Conservation (phyloP, 139 green algal species). For the Micractinium sp. region DNA sequence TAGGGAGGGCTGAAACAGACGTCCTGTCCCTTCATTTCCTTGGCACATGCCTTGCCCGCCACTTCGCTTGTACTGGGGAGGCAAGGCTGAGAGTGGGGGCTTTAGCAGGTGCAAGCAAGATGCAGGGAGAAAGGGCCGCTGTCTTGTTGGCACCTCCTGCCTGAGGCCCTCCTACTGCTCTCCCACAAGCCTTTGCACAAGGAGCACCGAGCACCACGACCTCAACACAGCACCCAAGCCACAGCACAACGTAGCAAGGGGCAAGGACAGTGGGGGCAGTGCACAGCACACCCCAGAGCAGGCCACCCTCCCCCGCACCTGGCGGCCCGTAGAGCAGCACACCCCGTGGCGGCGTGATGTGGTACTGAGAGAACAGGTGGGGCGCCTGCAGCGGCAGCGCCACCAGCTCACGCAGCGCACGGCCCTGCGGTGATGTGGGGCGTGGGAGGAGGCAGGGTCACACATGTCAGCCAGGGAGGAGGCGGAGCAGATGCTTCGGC, state of each 20-base stretch:
- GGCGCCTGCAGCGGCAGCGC: conserved; percentile 58
- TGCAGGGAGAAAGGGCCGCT: neutral
- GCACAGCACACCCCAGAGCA: neutral
- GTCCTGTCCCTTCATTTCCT: neutral
- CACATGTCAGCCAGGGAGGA: no score
- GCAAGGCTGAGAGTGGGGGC: no score
- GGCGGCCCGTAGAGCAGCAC: conserved; percentile 88
- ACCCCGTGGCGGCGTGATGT: conserved; percentile 69
- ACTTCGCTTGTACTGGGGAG: neutral
- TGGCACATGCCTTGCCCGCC: no score
- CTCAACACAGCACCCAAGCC: neutral
- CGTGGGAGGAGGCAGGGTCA: neutral
- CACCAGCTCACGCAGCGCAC: conserved; percentile 54
- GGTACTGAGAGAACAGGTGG: conserved; percentile 47
- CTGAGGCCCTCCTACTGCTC: no score
- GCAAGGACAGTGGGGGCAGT: neutral
- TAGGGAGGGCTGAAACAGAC: neutral
- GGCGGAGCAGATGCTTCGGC: neutral
- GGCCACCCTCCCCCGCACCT: neutral
- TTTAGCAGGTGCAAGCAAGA: neutral
- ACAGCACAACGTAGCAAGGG: neutral
- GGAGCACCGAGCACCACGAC: neutral
- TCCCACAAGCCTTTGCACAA: no score
- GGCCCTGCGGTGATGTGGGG: conserved; percentile 12
- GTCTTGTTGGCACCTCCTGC: no score